Conservation (phyloP, 495 filamentous ascomycete genomes). For the Neurospora sp. region DNA sequence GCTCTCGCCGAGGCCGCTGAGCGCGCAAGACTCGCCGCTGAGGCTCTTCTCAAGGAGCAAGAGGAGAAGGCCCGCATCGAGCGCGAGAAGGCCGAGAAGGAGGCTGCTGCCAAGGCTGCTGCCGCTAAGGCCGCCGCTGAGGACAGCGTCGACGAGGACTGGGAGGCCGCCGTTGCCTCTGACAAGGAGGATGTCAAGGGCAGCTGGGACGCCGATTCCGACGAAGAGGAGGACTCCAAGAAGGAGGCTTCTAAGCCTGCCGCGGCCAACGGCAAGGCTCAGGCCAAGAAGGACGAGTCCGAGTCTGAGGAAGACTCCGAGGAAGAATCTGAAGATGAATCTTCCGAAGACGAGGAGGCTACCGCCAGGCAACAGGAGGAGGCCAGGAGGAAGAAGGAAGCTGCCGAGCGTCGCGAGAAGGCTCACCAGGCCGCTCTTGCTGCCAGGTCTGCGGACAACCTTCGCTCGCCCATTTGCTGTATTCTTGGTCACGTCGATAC, state of each 20-base stretch:
- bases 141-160: conserved; percentile 64
- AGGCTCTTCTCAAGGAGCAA: conserved; percentile 51
- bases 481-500: conserved; percentile 99
- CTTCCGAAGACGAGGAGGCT: conserved; percentile 58
- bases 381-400: conserved; percentile 73
- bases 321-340: conserved; percentile 39
- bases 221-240: conserved; percentile 49
- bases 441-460: conserved; percentile 84
- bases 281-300: conserved; percentile 7
- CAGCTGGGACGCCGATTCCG: conserved; percentile 84
- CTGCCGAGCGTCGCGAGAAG: conserved; percentile 78
- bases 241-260: conserved; percentile 24
- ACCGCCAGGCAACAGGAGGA: conserved; percentile 58
- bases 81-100: conserved; percentile 40
- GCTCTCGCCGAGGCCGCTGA: conserved; percentile 63
- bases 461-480: conserved; percentile 97
- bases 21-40: conserved; percentile 52
- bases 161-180: conserved; percentile 77
- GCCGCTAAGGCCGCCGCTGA: conserved; percentile 42
- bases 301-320: conserved; percentile 20
- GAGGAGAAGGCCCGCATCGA: conserved; percentile 41
- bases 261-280: conserved; percentile 19
- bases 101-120: conserved; percentile 47
- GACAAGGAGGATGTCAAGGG: conserved; percentile 73
- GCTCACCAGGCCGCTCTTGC: conserved; percentile 86